These are phyloP conservation scores for Murraya paniculata DNA, from an alignment of 345 rosid species.

Conservation along the genomic window DNA sequence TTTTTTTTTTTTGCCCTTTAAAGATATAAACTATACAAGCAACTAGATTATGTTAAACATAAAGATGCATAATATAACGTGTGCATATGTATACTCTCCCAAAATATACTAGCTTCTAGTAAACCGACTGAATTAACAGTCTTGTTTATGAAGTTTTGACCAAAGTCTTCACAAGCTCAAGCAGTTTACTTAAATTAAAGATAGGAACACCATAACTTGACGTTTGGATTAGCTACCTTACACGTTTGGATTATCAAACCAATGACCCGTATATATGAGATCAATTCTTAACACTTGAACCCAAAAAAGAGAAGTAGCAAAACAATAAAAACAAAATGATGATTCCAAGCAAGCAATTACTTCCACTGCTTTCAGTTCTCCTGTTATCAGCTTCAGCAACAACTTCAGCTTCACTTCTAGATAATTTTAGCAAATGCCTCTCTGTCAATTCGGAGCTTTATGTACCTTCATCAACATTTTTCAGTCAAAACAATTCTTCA, in stretches of 20 bases:
- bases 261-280: neutral
- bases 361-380: neutral
- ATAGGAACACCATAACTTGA: constrained; percentile 7
- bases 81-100: no score
- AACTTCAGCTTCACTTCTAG: neutral
- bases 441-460: neutral
- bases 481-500: neutral
- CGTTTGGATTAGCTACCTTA: neutral
- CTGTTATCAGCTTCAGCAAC: constrained; percentile 6
- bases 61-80: no score
- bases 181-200: neutral
- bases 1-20: no score
- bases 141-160: constrained; percentile 2
- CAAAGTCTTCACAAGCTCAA: neutral
- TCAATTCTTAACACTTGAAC: neutral
- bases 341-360: neutral
- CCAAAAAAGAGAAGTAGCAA: neutral
- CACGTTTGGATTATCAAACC: constrained; percentile 3
- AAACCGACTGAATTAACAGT: neutral
- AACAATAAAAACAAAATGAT: neutral
- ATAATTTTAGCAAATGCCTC: constrained; percentile 3
- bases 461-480: neutral
- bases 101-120: no score
- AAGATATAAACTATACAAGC: neutral
- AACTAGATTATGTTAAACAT: neutral